Evolutionary conservation across 2,329 filamentous ascomycete genomes (phyloP).

Genomic region (Davidsoniella neocaledoniae): DNA sequence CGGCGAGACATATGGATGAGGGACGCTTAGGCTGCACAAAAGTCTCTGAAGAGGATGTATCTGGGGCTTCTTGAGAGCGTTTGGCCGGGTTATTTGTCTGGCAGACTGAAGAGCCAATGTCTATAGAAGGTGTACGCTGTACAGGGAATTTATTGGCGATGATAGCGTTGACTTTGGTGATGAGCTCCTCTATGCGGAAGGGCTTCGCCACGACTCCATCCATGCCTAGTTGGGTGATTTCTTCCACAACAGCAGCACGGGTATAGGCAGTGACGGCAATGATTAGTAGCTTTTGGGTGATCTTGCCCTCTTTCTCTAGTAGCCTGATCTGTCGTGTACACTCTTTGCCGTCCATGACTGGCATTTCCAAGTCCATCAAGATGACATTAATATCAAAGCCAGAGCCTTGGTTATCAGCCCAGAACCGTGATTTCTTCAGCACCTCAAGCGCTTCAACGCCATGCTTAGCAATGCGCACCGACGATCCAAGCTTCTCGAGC

Average conservation of each 20-base stretch:
- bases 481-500: constrained; percentile 42
- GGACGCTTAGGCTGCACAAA: background rate
- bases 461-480: constrained; percentile 46
- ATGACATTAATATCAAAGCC: constrained; percentile 47
- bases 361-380: constrained; percentile 73
- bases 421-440: constrained; percentile 38
- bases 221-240: constrained; percentile 19
- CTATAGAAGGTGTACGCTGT: too few relatives aligned
- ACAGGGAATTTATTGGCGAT: constrained; percentile 16
- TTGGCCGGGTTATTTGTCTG: too few relatives aligned
- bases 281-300: constrained; percentile 53
- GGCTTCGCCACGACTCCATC: constrained; percentile 68
- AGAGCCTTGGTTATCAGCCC: constrained; percentile 30
- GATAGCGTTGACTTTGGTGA: constrained; percentile 48
- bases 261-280: constrained; percentile 76
- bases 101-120: too few relatives aligned
- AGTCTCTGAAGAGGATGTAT: too few relatives aligned
- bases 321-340: constrained; percentile 54
- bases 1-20: background rate
- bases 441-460: constrained; percentile 45
- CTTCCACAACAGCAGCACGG: constrained; percentile 27
- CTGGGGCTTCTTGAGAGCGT: too few relatives aligned
- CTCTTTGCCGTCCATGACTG: constrained; percentile 65
- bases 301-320: constrained; percentile 43
- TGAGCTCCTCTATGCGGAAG: constrained; percentile 55